Percentiles rank a stretch among this genome's conserved stretches.
Conservation (phyloP, 2,329 filamentous ascomycete species). For the Neurospora crassa region DNA sequence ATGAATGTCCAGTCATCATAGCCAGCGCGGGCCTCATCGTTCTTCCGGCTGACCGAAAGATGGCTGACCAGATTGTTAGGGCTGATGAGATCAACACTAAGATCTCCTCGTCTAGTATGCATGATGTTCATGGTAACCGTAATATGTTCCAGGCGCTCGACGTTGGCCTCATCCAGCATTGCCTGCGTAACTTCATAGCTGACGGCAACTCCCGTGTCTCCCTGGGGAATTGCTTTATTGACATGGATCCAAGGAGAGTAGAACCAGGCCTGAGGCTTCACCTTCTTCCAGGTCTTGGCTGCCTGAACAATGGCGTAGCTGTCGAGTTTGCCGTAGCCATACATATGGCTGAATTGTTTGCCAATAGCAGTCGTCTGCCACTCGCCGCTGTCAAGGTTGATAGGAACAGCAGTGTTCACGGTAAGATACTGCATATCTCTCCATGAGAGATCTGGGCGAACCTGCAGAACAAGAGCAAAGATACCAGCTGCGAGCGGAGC, state of each 20-base stretch:
- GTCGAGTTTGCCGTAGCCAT: slow-evolving; percentile 92
- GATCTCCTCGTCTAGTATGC: slow-evolving; percentile 77
- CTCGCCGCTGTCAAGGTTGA: slow-evolving; percentile 61
- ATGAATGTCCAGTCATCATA: slow-evolving; percentile 98
- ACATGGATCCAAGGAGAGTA: slow-evolving; percentile 92
- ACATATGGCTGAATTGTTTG: slow-evolving; percentile 86
- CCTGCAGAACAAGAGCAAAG: slow-evolving; percentile 76
- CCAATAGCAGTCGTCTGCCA: slow-evolving; percentile 78
- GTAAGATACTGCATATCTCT: slow-evolving; percentile 90
- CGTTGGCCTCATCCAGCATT: slow-evolving; percentile 72
- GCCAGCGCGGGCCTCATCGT: slow-evolving; percentile 57
- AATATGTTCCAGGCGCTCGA: slow-evolving; percentile 84
- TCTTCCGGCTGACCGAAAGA: slow-evolving; percentile 63
- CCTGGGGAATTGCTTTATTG: slow-evolving; percentile 76
- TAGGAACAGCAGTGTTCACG: slow-evolving; percentile 71
- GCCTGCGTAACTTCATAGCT: slow-evolving; percentile 74
- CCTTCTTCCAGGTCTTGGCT: slow-evolving; percentile 74
- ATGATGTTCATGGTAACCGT: slow-evolving; percentile 96
- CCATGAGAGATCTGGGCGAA: slow-evolving; percentile 83
- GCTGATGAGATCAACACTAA: slow-evolving; percentile 86
- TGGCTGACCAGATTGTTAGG: slow-evolving; percentile 75
- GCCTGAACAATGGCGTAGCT: slow-evolving; percentile 74
- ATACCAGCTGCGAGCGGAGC: slow-evolving; percentile 88
- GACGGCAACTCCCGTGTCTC: slow-evolving; percentile 66
- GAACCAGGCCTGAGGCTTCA: slow-evolving; percentile 94